Base-by-base conservation (phyloP, 768 basidiomycete genomes). In the Agaricus bisporus region DNA sequence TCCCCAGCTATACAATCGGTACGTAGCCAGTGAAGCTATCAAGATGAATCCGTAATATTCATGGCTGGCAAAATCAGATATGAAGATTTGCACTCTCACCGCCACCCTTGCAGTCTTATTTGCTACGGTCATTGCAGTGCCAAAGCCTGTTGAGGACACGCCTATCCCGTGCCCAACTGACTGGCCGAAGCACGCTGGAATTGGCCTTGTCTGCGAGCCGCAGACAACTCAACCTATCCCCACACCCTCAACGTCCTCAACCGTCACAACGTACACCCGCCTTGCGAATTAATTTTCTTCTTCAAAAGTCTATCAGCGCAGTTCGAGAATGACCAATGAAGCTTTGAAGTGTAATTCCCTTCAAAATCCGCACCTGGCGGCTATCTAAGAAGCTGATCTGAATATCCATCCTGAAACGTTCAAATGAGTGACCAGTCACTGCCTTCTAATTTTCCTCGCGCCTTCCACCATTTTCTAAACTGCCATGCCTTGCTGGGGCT, bases 41-140 rank as follows among this genome's bases (percentile, higher is more conserved):
- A 22, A 22, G 22, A 22, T 22, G 32, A 32, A 11, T 8, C 32
- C 11, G 2, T 32, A 8, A 44, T 11, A 12, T 44, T 18, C 7
- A 14, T 3, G 26, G 18, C 18, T 22, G 22, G 22, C 18, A 12
- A 44, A 28, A 41, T 22, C 10, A 51, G 50, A 51, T 36, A 52
- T 54, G 52, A 54, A 47, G 52, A 29, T 28, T 12, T 35, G 46
- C 39, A 36, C 52, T 14, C 29, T 39, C 36, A 32, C 38, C 45
- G 32, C 45, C 14, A 4, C 47, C 37, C 28, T 54, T 38, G 45
- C 52, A 18, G 44, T 25, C 15, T 47, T 54, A 25, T 20, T 48
- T 22, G 45, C 37, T 20, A 22, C 45, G 5, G 44, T 37, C 25
- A 41, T 46, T 12, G 52, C 52, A 15, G 37, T 36, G 17, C 45